Conservation (phyloP, 441 rosid genomes). For the Populus hybrid region DNA sequence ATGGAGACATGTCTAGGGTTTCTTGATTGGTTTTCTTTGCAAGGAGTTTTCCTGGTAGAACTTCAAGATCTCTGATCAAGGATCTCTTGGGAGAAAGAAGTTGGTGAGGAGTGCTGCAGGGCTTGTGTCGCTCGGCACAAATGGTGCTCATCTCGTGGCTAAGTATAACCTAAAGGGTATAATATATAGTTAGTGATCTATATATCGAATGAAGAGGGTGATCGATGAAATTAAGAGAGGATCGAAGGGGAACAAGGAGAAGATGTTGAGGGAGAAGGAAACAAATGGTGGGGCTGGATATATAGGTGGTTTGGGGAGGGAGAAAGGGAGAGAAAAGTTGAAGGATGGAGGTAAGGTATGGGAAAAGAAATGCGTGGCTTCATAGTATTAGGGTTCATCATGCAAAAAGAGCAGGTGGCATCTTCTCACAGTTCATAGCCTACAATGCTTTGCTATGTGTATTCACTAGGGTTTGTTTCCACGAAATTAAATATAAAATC, state of each 20-base stretch:
- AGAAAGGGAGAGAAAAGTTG: conserved; percentile 6
- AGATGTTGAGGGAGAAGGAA: conserved; percentile 20
- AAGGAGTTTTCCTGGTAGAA: conserved; percentile 57
- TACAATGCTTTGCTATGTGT: conserved; percentile 32
- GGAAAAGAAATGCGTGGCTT: conserved; percentile 47
- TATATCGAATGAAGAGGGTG: not conserved
- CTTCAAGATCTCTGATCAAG: conserved; percentile 35
- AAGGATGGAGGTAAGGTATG: conserved; percentile 14
- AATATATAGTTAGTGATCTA: not conserved
- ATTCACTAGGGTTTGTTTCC: not conserved
- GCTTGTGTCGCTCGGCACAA: conserved; percentile 53
- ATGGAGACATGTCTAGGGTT: conserved; percentile 9
- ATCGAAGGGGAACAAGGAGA: not conserved
- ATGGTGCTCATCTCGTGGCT: conserved; percentile 32
- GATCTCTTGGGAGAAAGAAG: conserved; percentile 26
- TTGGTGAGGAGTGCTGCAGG: conserved; percentile 25
- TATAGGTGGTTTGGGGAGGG: conserved; percentile 7
- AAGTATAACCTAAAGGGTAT: not conserved
- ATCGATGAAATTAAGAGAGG: not conserved
- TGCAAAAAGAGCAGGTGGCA: conserved; percentile 61
- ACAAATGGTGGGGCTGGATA: conserved; percentile 13
- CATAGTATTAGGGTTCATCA: conserved; percentile 46
- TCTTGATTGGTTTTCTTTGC: conserved; percentile 19
- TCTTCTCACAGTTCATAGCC: conserved; percentile 23
- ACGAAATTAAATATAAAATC: not conserved